These are phyloP conservation scores for Diplodia mutila DNA, from an alignment of 2,329 filamentous ascomycete species.

Conservation along the genomic window DNA sequence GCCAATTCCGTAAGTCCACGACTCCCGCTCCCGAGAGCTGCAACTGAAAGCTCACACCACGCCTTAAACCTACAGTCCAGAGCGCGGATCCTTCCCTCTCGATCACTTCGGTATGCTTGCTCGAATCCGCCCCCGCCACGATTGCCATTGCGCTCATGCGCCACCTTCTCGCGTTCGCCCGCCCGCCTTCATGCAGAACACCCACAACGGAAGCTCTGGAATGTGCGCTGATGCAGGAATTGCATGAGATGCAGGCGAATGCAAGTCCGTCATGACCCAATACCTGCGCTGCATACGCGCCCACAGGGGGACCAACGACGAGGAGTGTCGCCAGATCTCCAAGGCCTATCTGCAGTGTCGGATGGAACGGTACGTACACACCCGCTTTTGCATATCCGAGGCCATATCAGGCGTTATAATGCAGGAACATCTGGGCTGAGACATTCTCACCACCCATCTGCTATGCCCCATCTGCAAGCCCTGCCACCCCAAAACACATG, in stretches of 20 bases:
- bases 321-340: slow-evolving; percentile 80
- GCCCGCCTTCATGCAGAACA: background rate
- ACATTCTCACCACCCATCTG: too few relatives aligned
- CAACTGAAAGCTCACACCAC: background rate
- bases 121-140: background rate
- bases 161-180: background rate
- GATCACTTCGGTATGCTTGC: slow-evolving; percentile 75
- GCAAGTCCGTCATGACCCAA: slow-evolving; percentile 81
- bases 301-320: slow-evolving; percentile 80
- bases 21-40: background rate
- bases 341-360: slow-evolving; percentile 89
- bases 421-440: background rate
- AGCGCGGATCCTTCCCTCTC: slow-evolving; percentile 93
- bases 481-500: too few relatives aligned
- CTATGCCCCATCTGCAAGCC: too few relatives aligned
- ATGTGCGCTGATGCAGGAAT: background rate
- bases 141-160: background rate
- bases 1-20: slow-evolving; percentile 67
- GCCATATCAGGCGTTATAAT: background rate
- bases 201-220: background rate
- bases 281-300: slow-evolving; percentile 89
- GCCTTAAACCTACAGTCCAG: slow-evolving; percentile 65
- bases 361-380: slow-evolving; percentile 79
- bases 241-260: slow-evolving; percentile 68
- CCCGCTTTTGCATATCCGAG: background rate